Evolutionary conservation across 331 rosid genomes (phyloP).

Genomic region (Quercus lobata): DNA sequence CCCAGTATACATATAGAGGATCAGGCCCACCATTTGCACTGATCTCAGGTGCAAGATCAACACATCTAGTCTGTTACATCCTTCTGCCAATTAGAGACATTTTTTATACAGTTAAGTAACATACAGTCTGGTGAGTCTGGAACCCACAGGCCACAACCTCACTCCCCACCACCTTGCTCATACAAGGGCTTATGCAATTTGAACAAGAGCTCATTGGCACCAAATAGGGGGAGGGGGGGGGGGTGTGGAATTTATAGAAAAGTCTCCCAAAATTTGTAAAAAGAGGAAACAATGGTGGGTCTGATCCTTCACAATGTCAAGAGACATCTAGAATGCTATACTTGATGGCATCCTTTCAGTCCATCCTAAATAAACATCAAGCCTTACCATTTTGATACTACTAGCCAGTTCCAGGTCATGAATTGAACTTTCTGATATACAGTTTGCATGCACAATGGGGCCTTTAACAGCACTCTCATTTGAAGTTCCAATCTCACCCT

Average conservation of each 20-base stretch:
- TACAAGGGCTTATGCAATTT: too few relatives aligned
- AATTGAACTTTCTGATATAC: constrained; percentile 55
- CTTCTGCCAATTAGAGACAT: not conserved
- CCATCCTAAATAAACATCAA: not conserved
- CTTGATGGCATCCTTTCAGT: not conserved
- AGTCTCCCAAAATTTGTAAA: not conserved
- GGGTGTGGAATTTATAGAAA: not conserved
- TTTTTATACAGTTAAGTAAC: too few relatives aligned
- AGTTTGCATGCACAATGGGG: constrained; percentile 72
- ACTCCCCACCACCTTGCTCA: too few relatives aligned
- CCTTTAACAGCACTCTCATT: constrained; percentile 35
- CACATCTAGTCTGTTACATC: not conserved
- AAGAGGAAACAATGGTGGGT: not conserved
- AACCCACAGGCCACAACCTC: too few relatives aligned
- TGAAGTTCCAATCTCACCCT: constrained; percentile 30
- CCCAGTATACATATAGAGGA: not conserved
- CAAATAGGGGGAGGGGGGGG: too few relatives aligned
- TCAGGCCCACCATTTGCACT: constrained; percentile 1
- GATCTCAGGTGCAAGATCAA: not conserved
- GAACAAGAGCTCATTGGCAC: too few relatives aligned
- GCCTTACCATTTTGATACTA: constrained; percentile 49
- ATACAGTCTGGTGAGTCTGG: too few relatives aligned
- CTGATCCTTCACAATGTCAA: constrained; percentile 13
- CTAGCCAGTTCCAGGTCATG: constrained; percentile 39
- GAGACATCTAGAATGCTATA: not conserved